Percentiles rank a stretch among this genome's conserved stretches.
Evolutionary conservation across 371 early-diverging fungal species (phyloP).

Genomic region (Sporodiniella umbellata): DNA sequence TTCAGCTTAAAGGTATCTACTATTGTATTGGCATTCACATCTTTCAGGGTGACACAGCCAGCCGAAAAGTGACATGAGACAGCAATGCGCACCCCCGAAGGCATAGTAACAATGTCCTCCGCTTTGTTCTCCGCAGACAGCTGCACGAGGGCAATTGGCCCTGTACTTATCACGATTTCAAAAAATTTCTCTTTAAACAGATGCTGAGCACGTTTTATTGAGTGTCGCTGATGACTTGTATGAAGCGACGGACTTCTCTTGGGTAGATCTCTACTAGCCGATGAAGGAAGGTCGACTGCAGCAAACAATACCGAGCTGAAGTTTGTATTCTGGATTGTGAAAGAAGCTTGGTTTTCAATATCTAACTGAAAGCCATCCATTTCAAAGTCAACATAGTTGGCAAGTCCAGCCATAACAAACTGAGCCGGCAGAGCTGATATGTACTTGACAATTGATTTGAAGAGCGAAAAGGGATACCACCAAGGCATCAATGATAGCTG

Average conservation of each 20-base stretch:
- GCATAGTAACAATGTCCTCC: slow-evolving; percentile 23
- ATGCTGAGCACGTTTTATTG: slow-evolving; percentile 42
- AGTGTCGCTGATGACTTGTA: slow-evolving; percentile 39
- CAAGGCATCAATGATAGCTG: slow-evolving; percentile 35
- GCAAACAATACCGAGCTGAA: slow-evolving; percentile 42
- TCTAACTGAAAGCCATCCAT: slow-evolving; percentile 18
- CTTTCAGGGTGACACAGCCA: slow-evolving; percentile 43
- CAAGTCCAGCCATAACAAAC: slow-evolving; percentile 45
- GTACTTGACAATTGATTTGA: slow-evolving; percentile 38
- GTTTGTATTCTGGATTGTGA: slow-evolving; percentile 22
- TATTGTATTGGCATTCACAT: slow-evolving; percentile 27
- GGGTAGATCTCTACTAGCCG: not conserved
- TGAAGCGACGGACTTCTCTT: slow-evolving; percentile 12
- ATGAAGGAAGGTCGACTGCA: slow-evolving; percentile 10
- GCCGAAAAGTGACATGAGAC: slow-evolving; percentile 49
- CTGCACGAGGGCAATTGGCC: slow-evolving; percentile 18
- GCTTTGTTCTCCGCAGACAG: not conserved
- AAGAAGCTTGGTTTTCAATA: slow-evolving; percentile 14
- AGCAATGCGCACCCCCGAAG: slow-evolving; percentile 28
- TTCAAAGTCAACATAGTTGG: slow-evolving; percentile 45
- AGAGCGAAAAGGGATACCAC: slow-evolving; percentile 47
- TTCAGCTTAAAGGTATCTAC: slow-evolving; percentile 3
- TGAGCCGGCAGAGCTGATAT: slow-evolving; percentile 48
- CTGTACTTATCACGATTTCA: slow-evolving; percentile 36
- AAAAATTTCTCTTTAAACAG: slow-evolving; percentile 48